Percentiles rank a stretch among this genome's conserved stretches.
Conservation (phyloP, 495 filamentous ascomycete species). For the Ramalina peruviana region DNA sequence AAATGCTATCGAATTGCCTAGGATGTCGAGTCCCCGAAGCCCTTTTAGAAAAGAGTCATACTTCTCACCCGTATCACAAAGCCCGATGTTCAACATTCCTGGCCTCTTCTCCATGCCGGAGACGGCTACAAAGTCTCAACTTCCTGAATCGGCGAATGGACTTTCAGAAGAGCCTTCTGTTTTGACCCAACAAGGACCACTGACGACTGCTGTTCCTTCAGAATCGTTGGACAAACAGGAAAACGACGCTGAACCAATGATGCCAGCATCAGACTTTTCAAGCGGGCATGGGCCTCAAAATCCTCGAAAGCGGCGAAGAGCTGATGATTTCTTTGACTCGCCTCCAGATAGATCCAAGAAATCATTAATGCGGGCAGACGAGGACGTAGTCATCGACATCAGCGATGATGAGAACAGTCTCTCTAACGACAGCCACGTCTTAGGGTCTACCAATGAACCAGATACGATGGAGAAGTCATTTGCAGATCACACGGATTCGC, state of each 20-base stretch:
- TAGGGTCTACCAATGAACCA: slow-evolving; percentile 15
- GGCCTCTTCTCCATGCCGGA: slow-evolving; percentile 31
- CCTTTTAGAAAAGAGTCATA: slow-evolving; percentile 13
- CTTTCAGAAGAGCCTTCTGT: no score
- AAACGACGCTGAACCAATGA: neutral
- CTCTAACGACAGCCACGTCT: slow-evolving; percentile 23
- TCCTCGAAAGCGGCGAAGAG: slow-evolving; percentile 64
- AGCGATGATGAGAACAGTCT: slow-evolving; percentile 49
- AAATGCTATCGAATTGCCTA: neutral
- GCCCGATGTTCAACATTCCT: slow-evolving; percentile 29
- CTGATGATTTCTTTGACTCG: slow-evolving; percentile 60
- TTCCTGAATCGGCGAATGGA: neutral
- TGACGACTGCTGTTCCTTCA: no score
- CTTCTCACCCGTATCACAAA: slow-evolving; percentile 13
- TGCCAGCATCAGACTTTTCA: neutral
- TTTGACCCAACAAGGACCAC: no score
- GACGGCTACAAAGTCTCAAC: neutral
- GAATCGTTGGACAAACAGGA: no score
- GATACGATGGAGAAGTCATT: no score
- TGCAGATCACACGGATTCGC: no score
- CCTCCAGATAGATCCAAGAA: slow-evolving; percentile 41
- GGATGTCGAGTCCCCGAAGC: neutral
- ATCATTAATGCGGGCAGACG: slow-evolving; percentile 36
- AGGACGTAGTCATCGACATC: slow-evolving; percentile 55
- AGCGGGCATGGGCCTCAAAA: neutral